These are phyloP conservation scores for Botrytis sinoallii DNA, from an alignment of 2,329 filamentous ascomycete genomes.

Conservation along the genomic window DNA sequence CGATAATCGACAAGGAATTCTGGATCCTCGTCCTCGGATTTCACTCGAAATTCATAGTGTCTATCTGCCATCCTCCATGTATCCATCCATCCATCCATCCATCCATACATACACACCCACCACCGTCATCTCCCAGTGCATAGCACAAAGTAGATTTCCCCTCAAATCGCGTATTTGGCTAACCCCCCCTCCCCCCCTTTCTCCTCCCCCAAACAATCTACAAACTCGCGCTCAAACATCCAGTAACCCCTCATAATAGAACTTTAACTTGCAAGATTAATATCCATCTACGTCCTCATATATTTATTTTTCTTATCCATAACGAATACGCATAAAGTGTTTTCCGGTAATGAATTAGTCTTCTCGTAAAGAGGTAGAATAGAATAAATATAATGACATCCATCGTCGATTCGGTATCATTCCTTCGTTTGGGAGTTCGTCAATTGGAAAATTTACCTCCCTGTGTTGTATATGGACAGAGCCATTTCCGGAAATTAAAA, in stretches of 20 bases:
- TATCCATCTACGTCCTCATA: not conserved
- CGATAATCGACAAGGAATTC: not conserved
- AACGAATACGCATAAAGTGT: no score
- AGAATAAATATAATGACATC: not conserved
- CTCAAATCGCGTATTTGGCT: not conserved
- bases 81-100: no score
- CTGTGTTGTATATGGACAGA: no score
- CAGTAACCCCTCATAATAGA: accelerated
- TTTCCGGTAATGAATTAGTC: no score
- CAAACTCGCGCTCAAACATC: no score
- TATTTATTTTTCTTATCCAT: not conserved
- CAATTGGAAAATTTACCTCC: no score
- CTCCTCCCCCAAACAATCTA: not conserved
- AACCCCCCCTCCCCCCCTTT: no score
- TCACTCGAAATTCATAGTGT: not conserved
- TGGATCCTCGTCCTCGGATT: not conserved
- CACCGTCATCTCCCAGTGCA: not conserved
- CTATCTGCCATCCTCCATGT: not conserved
- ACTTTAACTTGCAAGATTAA: not conserved
- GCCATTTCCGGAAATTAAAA: no score
- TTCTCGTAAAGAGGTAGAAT: not conserved
- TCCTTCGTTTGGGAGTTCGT: not conserved
- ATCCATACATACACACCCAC: not conserved
- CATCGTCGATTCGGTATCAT: not conserved
- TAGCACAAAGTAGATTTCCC: not conserved